Conservation (phyloP, 2,329 filamentous ascomycete species). For the Colletotrichum simmondsii region DNA sequence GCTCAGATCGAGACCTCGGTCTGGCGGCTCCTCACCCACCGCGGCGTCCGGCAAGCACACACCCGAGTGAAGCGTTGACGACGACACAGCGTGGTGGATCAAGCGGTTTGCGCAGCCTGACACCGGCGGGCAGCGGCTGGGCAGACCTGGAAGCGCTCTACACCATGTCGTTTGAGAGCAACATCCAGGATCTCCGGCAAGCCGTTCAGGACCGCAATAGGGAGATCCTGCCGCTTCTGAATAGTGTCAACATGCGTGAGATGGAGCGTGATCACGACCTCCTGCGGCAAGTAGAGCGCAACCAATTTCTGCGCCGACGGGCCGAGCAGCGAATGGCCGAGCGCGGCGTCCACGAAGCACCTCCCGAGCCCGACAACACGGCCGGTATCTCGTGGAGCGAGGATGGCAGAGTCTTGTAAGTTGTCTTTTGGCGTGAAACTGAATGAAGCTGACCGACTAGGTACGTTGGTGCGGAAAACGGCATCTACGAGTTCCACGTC, state of each 20-base stretch:
- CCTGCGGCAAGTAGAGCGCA: too few relatives aligned
- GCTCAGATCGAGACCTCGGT: constrained; percentile 24
- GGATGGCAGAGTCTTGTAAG: constrained; percentile 70
- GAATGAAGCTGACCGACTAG: constrained; percentile 49
- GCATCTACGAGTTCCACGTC: constrained; percentile 79
- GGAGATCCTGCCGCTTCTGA: constrained; percentile 50
- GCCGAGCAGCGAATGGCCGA: constrained; percentile 40
- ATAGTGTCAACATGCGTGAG: constrained; percentile 45
- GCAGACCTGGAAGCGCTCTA: constrained; percentile 56
- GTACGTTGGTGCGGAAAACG: constrained; percentile 74
- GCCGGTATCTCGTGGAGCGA: constrained; percentile 72
- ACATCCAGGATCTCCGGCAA: constrained; percentile 41
- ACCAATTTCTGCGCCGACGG: constrained; percentile 12
- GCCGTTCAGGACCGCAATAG: constrained; percentile 43
- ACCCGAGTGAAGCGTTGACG: constrained; percentile 11
- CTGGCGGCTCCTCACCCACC: constrained; percentile 18
- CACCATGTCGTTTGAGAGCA: constrained; percentile 45
- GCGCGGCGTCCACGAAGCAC: constrained; percentile 54
- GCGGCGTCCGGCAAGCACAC: constrained; percentile 19
- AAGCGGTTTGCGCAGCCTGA: constrained; percentile 12
- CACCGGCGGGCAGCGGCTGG: constrained; percentile 44
- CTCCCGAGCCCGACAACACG: constrained; percentile 65
- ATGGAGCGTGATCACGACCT: constrained; percentile 43
- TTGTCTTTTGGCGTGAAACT: constrained; percentile 30
- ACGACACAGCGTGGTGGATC: constrained; percentile 1